Conservation (phyloP, 1,284 basidiomycete genomes). For the Megacollybia platyphylla region DNA sequence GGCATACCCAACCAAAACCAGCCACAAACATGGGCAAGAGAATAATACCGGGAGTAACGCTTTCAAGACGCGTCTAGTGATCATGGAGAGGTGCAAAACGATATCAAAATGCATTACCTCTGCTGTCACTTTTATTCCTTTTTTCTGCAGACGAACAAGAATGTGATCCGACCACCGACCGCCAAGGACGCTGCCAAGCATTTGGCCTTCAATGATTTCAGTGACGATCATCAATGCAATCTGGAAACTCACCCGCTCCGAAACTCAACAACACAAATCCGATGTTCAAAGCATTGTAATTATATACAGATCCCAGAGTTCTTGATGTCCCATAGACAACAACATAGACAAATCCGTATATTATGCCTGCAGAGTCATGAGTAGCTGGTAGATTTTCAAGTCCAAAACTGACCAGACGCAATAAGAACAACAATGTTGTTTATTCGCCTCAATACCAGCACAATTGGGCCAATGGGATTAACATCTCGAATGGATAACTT, state of each 20-base stretch:
- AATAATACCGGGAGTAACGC: conserved; percentile 41
- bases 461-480: conserved; percentile 57
- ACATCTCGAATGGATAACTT: conserved; percentile 57
- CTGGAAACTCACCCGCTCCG: conserved; percentile 41
- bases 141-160: conserved; percentile 37
- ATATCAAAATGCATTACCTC: conserved; percentile 36
- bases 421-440: conserved; percentile 60
- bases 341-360: conserved; percentile 66
- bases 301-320: conserved; percentile 51
- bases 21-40: conserved; percentile 48
- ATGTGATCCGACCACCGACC: conserved; percentile 69
- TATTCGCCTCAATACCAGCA: conserved; percentile 39
- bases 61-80: conserved; percentile 57
- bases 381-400: conserved; percentile 4
- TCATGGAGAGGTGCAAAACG: not conserved
- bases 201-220: conserved; percentile 29
- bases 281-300: conserved; percentile 58
- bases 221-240: not conserved
- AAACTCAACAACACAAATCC: conserved; percentile 69
- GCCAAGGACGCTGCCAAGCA: conserved; percentile 61
- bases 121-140: conserved; percentile 43
- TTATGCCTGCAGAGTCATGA: conserved; percentile 29
- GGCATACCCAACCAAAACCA: conserved; percentile 68
- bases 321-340: conserved; percentile 63
- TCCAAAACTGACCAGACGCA: conserved; percentile 47